A percentile compares a stretch with the other conserved stretches of the same genome.
phyloP scores from a whole-genome alignment of 192 early-diverging fungal genomes.

The Podila epicladia region DNA sequence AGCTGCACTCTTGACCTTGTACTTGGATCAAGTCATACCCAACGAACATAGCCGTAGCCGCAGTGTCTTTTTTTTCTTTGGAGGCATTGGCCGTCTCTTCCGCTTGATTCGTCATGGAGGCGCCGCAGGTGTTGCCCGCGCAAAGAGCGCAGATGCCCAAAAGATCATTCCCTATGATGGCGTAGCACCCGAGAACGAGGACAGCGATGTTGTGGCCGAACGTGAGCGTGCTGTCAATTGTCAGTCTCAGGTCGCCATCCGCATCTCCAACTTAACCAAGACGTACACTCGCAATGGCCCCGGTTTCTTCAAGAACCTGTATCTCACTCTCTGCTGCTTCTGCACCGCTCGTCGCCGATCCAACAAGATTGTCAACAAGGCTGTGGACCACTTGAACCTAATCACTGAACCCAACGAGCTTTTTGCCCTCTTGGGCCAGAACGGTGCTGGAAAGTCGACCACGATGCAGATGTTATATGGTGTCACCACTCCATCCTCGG shows the following conservation, averaged over 20 bases:
- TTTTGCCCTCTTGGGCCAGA: slow-evolving; percentile 77
- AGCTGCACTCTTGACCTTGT: slow-evolving; percentile 70
- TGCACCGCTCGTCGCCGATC: slow-evolving; percentile 11
- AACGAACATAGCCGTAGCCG: slow-evolving; percentile 70
- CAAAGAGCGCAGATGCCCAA: slow-evolving; percentile 55
- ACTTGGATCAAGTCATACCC: slow-evolving; percentile 78
- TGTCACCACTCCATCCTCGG: slow-evolving; percentile 66
- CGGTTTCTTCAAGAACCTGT: slow-evolving; percentile 40
- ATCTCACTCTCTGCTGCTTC: slow-evolving; percentile 24
- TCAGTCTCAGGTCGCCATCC: slow-evolving; percentile 51
- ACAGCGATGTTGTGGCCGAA: slow-evolving; percentile 59
- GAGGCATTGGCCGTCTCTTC: slow-evolving; percentile 64
- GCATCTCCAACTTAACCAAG: slow-evolving; percentile 67
- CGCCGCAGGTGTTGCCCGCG: slow-evolving; percentile 12
- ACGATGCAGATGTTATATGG: slow-evolving; percentile 81
- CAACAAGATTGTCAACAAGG: slow-evolving; percentile 54
- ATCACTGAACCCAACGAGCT: slow-evolving; percentile 60
- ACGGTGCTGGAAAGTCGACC: slow-evolving; percentile 82
- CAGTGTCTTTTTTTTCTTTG: slow-evolving; percentile 66
- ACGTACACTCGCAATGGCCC: slow-evolving; percentile 48
- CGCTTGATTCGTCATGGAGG: slow-evolving; percentile 36
- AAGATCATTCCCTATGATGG: slow-evolving; percentile 43
- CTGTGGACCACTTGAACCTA: slow-evolving; percentile 58
- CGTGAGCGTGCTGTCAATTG: slow-evolving; percentile 57
- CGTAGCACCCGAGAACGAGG: slow-evolving; percentile 20